A percentile compares a stretch with the other conserved stretches of the same genome.
Evolutionary conservation across 2,329 filamentous ascomycete species (phyloP).

Genomic region (Fusarium luffae): DNA sequence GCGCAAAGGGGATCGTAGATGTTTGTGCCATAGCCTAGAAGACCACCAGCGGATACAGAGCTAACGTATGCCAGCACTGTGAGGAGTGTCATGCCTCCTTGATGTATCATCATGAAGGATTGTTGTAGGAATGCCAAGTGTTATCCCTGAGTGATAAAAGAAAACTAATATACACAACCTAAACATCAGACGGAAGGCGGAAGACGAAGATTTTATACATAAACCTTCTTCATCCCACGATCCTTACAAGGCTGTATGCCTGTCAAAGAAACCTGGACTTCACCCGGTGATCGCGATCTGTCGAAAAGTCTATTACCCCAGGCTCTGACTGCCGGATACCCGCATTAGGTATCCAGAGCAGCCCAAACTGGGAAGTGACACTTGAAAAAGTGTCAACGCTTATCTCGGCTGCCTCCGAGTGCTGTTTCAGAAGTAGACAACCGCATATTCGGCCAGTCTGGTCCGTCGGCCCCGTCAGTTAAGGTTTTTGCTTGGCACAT

Average conservation of each 20-base stretch:
- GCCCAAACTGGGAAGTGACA: not conserved
- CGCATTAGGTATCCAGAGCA: not conserved
- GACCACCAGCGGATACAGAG: not conserved
- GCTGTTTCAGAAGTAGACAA: not conserved
- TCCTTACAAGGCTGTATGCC: not conserved
- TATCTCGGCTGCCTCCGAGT: not conserved
- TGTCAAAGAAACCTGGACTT: not conserved
- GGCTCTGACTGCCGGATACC: not conserved
- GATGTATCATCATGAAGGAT: not conserved
- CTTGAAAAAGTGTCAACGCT: not conserved
- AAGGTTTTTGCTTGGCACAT: conserved; percentile 9
- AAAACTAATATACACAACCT: not conserved
- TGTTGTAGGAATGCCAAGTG: not conserved
- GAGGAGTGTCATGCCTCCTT: not conserved
- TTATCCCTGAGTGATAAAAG: not conserved
- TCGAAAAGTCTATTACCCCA: not conserved
- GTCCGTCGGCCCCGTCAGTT: not conserved
- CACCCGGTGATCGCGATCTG: conserved; percentile 2
- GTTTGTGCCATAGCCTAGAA: not conserved
- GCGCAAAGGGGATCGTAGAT: conserved; percentile 10
- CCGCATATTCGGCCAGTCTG: conserved; percentile 1
- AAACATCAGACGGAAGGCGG: not conserved
- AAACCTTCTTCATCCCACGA: not conserved
- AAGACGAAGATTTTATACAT: conserved; percentile 14
- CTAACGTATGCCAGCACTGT: not conserved